Base-by-base conservation (phyloP, 331 rosid genomes). In the Cydonia oblonga region DNA sequence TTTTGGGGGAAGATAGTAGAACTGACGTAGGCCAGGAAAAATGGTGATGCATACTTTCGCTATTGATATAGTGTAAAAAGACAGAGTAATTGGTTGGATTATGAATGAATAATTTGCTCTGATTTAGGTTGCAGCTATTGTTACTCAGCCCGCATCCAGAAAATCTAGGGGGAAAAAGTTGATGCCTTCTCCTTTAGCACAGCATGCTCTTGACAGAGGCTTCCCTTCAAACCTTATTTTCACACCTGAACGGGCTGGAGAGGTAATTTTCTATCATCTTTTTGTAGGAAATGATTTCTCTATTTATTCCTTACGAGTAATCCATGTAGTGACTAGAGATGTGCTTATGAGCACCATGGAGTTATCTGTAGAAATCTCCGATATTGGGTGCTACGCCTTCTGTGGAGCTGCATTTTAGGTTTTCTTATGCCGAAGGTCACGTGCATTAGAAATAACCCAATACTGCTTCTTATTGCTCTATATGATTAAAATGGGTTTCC, bases 131-230 rank as follows among this genome's bases (percentile, higher is more conserved):
- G 90, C 96, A 23, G 98, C 97, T 15, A 87, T 93, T 84, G 96
- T 93, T 35, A 90, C 96, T 61, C 98, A 89, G 69, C 97, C 97
- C 23, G 80, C 96, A 33, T 85, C 98, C 59, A 87, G 95, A 81
- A 90, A 88, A 76, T 89, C 84, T 64, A 79, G 98, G 79, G 98
- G 98, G 6, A 89, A 71, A 54, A 93, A 89, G 71, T 57, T 90
- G 81, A 23, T 70, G 77, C 95, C 90, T 20, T 93, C 98, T 67
- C 97, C 96, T 8, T 71, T 93, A 68, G 98, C 97, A 1, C 81
- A 78, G 42, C 81, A 74, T 86, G 98, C 98, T 68, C 88, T 93
- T 66, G 86, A 93, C 8, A 87, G 83, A 66, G 95, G 96, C 76
- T 93, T 93, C 81, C 83, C 96, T 66, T 67, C 96, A 52, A 81